Percentiles rank a stretch among this genome's conserved stretches.
Conservation (phyloP, 2,329 filamentous ascomycete genomes). For the Ilyonectria sp. region DNA sequence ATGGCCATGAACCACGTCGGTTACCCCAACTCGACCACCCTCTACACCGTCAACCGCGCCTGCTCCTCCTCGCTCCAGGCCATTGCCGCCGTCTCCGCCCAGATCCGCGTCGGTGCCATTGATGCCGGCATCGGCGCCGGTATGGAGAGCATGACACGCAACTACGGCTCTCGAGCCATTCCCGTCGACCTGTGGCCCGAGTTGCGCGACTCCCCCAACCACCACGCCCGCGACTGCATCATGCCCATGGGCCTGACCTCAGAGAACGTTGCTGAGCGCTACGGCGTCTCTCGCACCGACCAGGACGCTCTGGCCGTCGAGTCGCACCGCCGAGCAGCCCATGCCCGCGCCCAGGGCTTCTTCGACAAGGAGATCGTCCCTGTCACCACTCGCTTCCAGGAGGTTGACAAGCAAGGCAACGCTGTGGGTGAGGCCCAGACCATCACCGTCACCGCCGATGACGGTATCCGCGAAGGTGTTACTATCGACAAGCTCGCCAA, state of each 20-base stretch:
- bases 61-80: conserved; percentile 85
- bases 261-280: conserved; percentile 88
- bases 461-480: conserved; percentile 82
- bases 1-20: conserved; percentile 92
- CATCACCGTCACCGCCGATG: conserved; percentile 82
- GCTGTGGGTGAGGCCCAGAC: conserved; percentile 69
- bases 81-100: conserved; percentile 80
- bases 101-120: conserved; percentile 82
- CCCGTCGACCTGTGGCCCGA: conserved; percentile 85
- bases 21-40: conserved; percentile 78
- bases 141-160: conserved; percentile 97
- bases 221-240: conserved; percentile 87
- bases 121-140: conserved; percentile 85
- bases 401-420: conserved; percentile 73
- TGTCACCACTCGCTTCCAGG: conserved; percentile 79
- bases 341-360: conserved; percentile 76
- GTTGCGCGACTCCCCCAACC: conserved; percentile 73
- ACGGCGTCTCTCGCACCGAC: conserved; percentile 80
- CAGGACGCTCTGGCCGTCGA: conserved; percentile 87
- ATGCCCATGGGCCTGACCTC: conserved; percentile 95
- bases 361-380: conserved; percentile 88
- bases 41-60: conserved; percentile 91
- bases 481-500: conserved; percentile 79
- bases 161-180: conserved; percentile 89
- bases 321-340: conserved; percentile 80